Base-by-base conservation (phyloP, 2,329 filamentous ascomycete genomes). In the Fusarium cicatricum region DNA sequence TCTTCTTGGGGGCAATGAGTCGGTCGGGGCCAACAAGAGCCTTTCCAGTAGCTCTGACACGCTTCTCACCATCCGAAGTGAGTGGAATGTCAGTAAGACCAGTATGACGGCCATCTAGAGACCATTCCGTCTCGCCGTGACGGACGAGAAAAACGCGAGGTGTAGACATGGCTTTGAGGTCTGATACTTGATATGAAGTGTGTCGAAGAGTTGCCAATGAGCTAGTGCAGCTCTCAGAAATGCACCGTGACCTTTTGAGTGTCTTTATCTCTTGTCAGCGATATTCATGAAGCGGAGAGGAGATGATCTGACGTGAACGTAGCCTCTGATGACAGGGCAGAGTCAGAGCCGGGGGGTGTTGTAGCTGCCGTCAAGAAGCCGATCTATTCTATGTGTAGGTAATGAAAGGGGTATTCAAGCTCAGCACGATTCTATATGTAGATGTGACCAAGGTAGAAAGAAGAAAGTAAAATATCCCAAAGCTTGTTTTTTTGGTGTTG, bases 81-180 rank as follows among this genome's bases (percentile, higher is more conserved):
- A 97, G 81, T 1, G 92, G 88, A 4, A 98, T 90, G 70, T 98
- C 93, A n/a, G 90, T 90, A 23, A 80, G 82, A 45, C 92, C 90
- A 0, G 94, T 98, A 76, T 97, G 91, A 46, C 87, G 84, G 51
- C 92, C 93, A 65, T 89, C 89, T 41, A 96, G 85, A 5, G 91
- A 96, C 93, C 93, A 98, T 79, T 96, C 92, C 4, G 93, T 98
- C 79, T 97, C 92, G 76, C 93, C 94, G 72, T 97, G 93, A 67
- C 93, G 91, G 72, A 92, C 78, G 65, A 95, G 85, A 79, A 94
- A 94, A 72, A 91, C 87, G 47, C 90, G 84, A 2, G 91, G 90
- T 2, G 88, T 86, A 17, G 70, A 55, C 71, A 72, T 72, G 46
- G 36, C 52, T 29, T 31, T 14, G 11, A 14, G 11, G 29, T 23